Percentiles rank a stretch among this genome's conserved stretches.
Conservation (phyloP, 768 basidiomycete genomes). For the Suillus fuscotomentosus region DNA sequence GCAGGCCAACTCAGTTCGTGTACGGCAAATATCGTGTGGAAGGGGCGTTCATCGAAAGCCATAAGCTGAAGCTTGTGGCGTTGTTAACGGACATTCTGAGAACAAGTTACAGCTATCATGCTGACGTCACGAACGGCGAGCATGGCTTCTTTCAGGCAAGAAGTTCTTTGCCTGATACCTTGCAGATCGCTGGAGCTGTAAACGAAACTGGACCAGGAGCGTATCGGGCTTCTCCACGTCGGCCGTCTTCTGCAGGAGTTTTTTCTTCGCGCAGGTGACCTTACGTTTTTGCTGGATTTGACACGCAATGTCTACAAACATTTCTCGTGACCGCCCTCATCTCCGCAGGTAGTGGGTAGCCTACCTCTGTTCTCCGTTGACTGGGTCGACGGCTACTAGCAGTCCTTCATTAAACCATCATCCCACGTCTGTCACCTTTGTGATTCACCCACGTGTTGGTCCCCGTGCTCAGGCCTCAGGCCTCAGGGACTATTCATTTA, state of each 20-base stretch:
- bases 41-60: slow-evolving; percentile 94
- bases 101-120: slow-evolving; percentile 66
- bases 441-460: background rate
- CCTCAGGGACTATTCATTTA: background rate
- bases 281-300: background rate
- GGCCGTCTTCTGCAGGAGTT: background rate
- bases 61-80: slow-evolving; percentile 69
- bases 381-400: background rate
- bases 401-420: background rate
- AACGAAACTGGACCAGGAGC: slow-evolving; percentile 78
- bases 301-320: background rate
- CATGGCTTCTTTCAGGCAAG: slow-evolving; percentile 53
- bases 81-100: slow-evolving; percentile 61
- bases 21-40: slow-evolving; percentile 99
- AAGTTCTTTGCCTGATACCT: slow-evolving; percentile 52
- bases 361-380: background rate
- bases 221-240: slow-evolving; percentile 11
- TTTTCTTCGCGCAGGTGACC: background rate
- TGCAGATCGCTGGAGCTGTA: slow-evolving; percentile 88
- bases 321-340: background rate
- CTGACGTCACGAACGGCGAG: slow-evolving; percentile 83
- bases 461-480: background rate
- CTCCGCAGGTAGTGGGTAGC: background rate
- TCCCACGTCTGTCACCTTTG: background rate
- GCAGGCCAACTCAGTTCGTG: slow-evolving; percentile 93